Percentiles rank a stretch among this genome's conserved stretches.
These are phyloP conservation scores for Athelia sp. DNA, from an alignment of 1,284 basidiomycete genomes.

Conservation along the genomic window DNA sequence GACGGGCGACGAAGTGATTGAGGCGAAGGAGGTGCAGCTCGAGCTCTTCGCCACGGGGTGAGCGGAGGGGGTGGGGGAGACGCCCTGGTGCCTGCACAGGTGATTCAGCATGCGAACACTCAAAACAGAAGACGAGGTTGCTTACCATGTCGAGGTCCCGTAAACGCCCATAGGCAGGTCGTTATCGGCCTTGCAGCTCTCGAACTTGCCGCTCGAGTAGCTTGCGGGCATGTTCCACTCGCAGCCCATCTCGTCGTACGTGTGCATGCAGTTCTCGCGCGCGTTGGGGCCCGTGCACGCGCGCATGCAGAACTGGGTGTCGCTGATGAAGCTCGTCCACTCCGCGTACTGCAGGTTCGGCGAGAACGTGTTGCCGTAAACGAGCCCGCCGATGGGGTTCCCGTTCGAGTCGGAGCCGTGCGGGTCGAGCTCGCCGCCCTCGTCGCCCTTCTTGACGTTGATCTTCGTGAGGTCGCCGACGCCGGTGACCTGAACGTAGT, in stretches of 20 bases:
- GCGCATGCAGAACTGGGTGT: constrained; percentile 57
- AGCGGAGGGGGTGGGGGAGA: not conserved
- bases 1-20: not conserved
- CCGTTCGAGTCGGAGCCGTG: constrained; percentile 32
- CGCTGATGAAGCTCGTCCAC: constrained; percentile 52
- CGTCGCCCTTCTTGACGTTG: constrained; percentile 42
- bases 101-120: not conserved
- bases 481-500: constrained; percentile 62
- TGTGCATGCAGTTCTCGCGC: constrained; percentile 39
- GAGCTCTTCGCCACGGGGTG: not conserved
- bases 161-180: constrained; percentile 2
- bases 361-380: constrained; percentile 53
- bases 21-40: not conserved
- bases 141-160: not conserved
- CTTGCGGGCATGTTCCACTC: constrained; percentile 33
- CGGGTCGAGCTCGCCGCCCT: constrained; percentile 49
- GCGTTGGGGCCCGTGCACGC: constrained; percentile 56
- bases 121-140: not conserved
- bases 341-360: constrained; percentile 45
- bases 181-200: constrained; percentile 31
- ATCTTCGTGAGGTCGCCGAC: constrained; percentile 64
- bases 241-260: constrained; percentile 27
- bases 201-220: constrained; percentile 26
- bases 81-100: not conserved
- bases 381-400: constrained; percentile 42